phyloP scores from a whole-genome alignment of 106 monocot species.

The Gastrodia elata region DNA sequence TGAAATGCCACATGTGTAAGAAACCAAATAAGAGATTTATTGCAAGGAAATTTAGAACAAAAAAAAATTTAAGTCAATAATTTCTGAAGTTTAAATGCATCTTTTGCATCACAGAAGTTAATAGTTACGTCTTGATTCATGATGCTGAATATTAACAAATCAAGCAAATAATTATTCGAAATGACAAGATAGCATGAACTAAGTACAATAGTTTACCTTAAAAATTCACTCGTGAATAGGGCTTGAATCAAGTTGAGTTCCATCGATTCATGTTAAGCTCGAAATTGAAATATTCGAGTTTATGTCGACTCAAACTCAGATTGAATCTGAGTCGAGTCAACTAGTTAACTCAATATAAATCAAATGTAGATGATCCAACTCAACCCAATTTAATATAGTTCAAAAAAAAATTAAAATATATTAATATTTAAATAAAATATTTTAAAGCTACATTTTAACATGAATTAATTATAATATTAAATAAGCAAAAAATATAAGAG shows the following conservation, averaged over 20 bases:
- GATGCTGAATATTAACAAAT: not conserved
- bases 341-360: too few species aligned
- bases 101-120: not conserved
- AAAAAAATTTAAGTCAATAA: not conserved
- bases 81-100: not conserved
- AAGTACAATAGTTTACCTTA: not conserved
- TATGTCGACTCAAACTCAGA: too few species aligned
- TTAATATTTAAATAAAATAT: too few species aligned
- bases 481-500: too few species aligned
- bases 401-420: too few species aligned
- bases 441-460: too few species aligned
- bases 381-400: too few species aligned
- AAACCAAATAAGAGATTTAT: not conserved
- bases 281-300: too few species aligned
- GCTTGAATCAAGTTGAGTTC: not conserved
- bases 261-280: too few species aligned
- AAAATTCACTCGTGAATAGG: not conserved
- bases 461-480: too few species aligned
- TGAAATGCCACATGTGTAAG: conserved; percentile 26
- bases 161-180: not conserved
- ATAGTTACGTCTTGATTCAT: not conserved
- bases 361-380: too few species aligned
- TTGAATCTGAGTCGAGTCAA: too few species aligned
- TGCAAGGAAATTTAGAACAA: not conserved
- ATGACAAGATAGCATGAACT: not conserved